A percentile compares a stretch with the other conserved stretches of the same genome.
Conservation (phyloP, 208 protist species). For the Trypanosoma lewisi region DNA sequence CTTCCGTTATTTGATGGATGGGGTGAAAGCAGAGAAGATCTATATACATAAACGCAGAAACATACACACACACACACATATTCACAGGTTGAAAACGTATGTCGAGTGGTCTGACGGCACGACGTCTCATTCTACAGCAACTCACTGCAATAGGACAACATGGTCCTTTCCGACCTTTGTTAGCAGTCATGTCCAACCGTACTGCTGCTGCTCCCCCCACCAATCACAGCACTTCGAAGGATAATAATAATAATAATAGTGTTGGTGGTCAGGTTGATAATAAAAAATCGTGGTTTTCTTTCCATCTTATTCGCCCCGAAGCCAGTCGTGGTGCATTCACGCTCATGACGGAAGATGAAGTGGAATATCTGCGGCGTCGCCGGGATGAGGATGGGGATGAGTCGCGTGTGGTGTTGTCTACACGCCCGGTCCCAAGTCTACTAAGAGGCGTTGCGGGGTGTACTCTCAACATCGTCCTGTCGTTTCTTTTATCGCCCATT, state of each 20-base stretch:
- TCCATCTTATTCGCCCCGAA: slow-evolving; percentile 21
- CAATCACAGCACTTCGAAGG: not conserved
- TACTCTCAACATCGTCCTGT: slow-evolving; percentile 47
- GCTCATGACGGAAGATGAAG: slow-evolving; percentile 70
- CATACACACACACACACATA: slow-evolving; percentile 4
- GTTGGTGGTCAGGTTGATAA: not conserved
- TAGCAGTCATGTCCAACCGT: slow-evolving; percentile 27
- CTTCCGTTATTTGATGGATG: not conserved
- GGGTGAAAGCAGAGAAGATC: not conserved
- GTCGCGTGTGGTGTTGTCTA: slow-evolving; percentile 68
- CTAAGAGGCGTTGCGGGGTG: slow-evolving; percentile 47
- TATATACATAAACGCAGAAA: not conserved
- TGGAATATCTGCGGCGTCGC: slow-evolving; percentile 50
- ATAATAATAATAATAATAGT: not conserved
- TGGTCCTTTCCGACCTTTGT: slow-evolving; percentile 41
- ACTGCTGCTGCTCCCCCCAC: not conserved
- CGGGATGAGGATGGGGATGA: slow-evolving; percentile 62
- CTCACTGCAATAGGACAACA: slow-evolving; percentile 59
- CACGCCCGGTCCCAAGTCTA: slow-evolving; percentile 48
- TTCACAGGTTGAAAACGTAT: slow-evolving; percentile 7
- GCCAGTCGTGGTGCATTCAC: slow-evolving; percentile 31
- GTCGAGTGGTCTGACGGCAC: slow-evolving; percentile 43
- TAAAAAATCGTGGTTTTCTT: slow-evolving; percentile 1
- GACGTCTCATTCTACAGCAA: slow-evolving; percentile 72
- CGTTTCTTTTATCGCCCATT: slow-evolving; percentile 52